These are phyloP conservation scores for Coemansia nantahalensis DNA, from an alignment of 192 early-diverging fungal genomes.

Conservation along the genomic window DNA sequence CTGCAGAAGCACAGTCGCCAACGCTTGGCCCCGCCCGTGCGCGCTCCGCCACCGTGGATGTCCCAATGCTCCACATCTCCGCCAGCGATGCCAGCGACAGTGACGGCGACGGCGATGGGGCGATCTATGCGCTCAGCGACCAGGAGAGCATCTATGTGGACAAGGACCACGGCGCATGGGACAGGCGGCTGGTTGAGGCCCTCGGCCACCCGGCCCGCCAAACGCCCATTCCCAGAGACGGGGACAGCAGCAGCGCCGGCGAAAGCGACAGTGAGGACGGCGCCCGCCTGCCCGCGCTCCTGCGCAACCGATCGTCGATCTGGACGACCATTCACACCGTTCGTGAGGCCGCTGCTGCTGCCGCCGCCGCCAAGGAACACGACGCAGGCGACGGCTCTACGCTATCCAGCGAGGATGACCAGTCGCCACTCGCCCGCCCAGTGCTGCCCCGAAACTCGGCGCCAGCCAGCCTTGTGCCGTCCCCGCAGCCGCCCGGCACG, in stretches of 20 bases:
- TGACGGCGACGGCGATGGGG: constrained; percentile 8
- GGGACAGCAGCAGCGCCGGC: background rate
- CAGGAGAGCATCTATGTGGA: constrained; percentile 35
- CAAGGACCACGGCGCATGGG: constrained; percentile 38
- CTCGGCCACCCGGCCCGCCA: constrained; percentile 6
- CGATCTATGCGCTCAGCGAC: constrained; percentile 33
- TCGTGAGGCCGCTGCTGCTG: constrained; percentile 30
- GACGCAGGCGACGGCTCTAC: background rate
- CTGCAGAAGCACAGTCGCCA: background rate
- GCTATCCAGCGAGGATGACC: no score
- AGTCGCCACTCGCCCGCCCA: no score
- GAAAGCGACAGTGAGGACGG: background rate
- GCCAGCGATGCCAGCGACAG: constrained; percentile 3
- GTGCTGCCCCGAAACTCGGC: constrained; percentile 14
- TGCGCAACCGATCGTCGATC: constrained; percentile 11
- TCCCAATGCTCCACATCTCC: background rate
- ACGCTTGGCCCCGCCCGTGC: background rate
- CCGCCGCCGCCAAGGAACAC: constrained; percentile 10
- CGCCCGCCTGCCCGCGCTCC: background rate
- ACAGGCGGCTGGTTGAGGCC: constrained; percentile 37
- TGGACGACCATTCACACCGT: constrained; percentile 25
- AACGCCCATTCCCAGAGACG: no score
- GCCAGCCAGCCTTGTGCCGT: constrained; percentile 40
- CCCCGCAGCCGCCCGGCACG: constrained; percentile 33
- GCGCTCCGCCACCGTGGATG: constrained; percentile 9